Evolutionary conservation across 108 stramenopile genomes (phyloP), one percentile per base, ranked within the genome.

Genomic region (Pseudonitzschia delicatissima): DNA sequence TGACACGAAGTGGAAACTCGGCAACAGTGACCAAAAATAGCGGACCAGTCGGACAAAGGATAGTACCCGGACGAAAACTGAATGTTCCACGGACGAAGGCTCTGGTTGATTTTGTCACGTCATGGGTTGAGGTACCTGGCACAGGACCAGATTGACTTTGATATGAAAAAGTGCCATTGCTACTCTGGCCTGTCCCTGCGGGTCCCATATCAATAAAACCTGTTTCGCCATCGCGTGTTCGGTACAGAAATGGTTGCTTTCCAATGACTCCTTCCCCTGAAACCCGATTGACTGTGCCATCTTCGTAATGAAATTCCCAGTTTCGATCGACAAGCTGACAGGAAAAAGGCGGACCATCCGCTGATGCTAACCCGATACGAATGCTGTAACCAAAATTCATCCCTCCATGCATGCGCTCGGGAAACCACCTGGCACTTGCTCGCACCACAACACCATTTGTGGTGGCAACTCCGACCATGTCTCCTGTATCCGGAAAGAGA

Each of bases 381-480:
- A 66, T 51, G 47, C 50, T 66, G 35, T 66, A 66, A 27, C 65
- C 65, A 35, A 66, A 66, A 51, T 66, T 66, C 33, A 66, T 37
- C 5, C 29, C 29, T 17, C 31, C 53, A 15, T 55, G 31, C 8
- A 17, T 17, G 20, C 9, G 49, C 23, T 47, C 50, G 20, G 65
- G 65, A 52, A 66, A 66, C 65, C 65, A 66, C 20, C 65, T 44
- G n/a, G 65, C 65, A 32, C 65, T 66, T 2, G 67, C 67, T 28
- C 53, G 37, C n/a, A 68, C 27, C 45, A 58, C 67, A 3, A 68
- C 42, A 5, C 67, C 67, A 20, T 57, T 0, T 5, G 67, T 57
- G 39, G 58, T 20, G 6, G 36, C 37, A 44, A 40, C 42, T 20
- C 55, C 44, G 28, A 40, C 60, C 17, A 53, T 36, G 17, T 48